Evolutionary conservation across 2,329 filamentous ascomycete genomes (phyloP), one percentile per base, ranked within the genome.

Genomic region (Arthrobotrys megalospora): DNA sequence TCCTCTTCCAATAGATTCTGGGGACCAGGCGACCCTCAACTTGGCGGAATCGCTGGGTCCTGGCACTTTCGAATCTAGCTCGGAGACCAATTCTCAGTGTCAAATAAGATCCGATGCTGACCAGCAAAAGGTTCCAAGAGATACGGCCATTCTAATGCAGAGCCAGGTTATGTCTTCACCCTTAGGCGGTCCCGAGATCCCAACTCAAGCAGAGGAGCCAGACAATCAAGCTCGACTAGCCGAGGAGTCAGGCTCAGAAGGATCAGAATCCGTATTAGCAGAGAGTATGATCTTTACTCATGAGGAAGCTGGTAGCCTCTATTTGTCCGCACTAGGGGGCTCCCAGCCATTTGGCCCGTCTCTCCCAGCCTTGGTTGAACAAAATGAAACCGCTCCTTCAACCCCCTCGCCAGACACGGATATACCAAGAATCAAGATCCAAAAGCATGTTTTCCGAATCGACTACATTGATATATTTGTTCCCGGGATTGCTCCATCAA

Each of bases 281-380:
- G 85, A 89, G 79, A 95, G 93, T 4, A 90, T 89, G 47, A 82
- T 94, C 0, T 95, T 92, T 82, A 93, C 89, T 41, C 92, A 93
- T 75, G 91, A 93, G 79, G 92, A 95, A 79, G 92, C 92, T 0
- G 90, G 93, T 82, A 96, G 93, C 83, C 92, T 96, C 90, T 96
- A 96, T 76, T 79, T 81, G 64, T 73, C 55, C 81, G 82, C 79
- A 72, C 79, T 80, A 3, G 80, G 79, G 53, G 80, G 79, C 14
- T 60, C 80, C 21, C 64, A 53, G 81, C 8, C 80, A 47, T 28
- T 64, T 62, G 24, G 60, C 12, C 63, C 77, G 6, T 80, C 76
- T 6, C 53, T 73, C 10, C 21, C 50, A 21, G 34, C 19, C 19
- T 53, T 67, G 68, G 6, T 36, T 4, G 58, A 60, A 32, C 67